Evolutionary conservation across 129 eudicot genomes (phyloP).

Genomic region (Artemisia annua): DNA sequence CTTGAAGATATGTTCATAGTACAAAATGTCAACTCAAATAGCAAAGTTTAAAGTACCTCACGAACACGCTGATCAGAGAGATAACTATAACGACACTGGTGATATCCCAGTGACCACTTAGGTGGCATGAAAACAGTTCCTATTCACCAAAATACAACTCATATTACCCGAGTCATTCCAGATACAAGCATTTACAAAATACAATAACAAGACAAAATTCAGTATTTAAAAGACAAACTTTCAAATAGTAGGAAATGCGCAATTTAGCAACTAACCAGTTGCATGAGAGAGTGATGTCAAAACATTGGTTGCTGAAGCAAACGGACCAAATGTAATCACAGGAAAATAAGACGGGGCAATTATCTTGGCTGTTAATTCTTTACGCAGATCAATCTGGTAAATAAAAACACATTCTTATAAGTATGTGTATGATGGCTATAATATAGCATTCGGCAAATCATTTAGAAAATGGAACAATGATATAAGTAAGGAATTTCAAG

Average conservation of each 20-base stretch:
- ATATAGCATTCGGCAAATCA: too few relatives aligned
- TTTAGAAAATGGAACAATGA: not conserved
- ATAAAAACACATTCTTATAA: not conserved
- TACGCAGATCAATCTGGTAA: conserved; percentile 75
- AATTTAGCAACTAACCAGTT: conserved; percentile 53
- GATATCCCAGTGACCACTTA: conserved; percentile 94
- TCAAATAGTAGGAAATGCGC: not conserved
- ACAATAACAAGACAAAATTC: too few relatives aligned
- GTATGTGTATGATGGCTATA: too few relatives aligned
- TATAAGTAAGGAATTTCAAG: conserved; percentile 16
- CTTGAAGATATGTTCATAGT: too few relatives aligned
- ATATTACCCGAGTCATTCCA: not conserved
- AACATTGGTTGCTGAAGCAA: conserved; percentile 72
- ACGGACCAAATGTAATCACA: conserved; percentile 84
- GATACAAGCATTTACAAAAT: too few relatives aligned
- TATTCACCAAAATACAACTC: conserved; percentile 16
- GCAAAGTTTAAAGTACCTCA: conserved; percentile 53
- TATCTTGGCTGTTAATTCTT: conserved; percentile 64
- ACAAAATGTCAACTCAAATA: not conserved
- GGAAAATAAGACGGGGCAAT: conserved; percentile 61
- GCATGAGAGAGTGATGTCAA: conserved; percentile 73
- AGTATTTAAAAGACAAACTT: not conserved
- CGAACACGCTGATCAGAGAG: conserved; percentile 74
- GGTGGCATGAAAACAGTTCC: conserved; percentile 97
- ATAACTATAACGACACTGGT: conserved; percentile 98